Percentiles rank a stretch among this genome's conserved stretches.
Conservation (phyloP, 805 yeast species). For the Blastobotrys chiropterorum region DNA sequence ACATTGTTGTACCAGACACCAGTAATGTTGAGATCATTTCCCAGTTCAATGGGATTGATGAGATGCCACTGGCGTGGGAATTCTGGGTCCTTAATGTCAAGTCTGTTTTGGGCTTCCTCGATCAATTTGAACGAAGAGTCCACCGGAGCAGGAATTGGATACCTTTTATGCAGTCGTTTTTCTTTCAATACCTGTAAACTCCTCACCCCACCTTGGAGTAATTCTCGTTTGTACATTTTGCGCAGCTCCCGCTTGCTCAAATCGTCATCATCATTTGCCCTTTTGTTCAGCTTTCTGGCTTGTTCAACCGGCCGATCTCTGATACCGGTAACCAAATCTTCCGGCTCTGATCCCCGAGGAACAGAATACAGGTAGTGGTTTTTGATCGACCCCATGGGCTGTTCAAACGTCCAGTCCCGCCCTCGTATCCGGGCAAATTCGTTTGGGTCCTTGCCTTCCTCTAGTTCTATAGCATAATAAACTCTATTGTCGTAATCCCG, state of each 20-base stretch:
- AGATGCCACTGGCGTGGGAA: constrained; percentile 88
- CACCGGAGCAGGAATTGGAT: constrained; percentile 10
- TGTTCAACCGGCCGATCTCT: constrained; percentile 11
- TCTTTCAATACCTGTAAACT: constrained; percentile 16
- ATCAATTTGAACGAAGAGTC: background rate
- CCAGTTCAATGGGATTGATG: constrained; percentile 64
- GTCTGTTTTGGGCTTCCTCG: constrained; percentile 37
- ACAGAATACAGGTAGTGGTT: constrained; percentile 64
- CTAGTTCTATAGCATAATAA: constrained; percentile 60
- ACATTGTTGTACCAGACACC: constrained; percentile 79
- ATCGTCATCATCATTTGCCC: constrained; percentile 11
- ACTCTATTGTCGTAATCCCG: constrained; percentile 46
- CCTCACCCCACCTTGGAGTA: constrained; percentile 34
- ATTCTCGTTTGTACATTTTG: constrained; percentile 27
- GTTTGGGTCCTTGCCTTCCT: constrained; percentile 26
- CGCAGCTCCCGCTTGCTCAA: constrained; percentile 26
- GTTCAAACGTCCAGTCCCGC: constrained; percentile 50
- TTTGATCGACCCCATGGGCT: constrained; percentile 53
- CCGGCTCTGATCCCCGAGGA: constrained; percentile 25
- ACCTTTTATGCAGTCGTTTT: constrained; percentile 14
- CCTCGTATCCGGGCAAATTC: constrained; percentile 7
- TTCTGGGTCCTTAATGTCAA: constrained; percentile 75
- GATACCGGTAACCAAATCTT: constrained; percentile 11
- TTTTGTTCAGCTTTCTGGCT: constrained; percentile 13
- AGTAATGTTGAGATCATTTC: constrained; percentile 80